Evolutionary conservation across 2,329 filamentous ascomycete species (phyloP), one percentile per base, ranked within the genome.

Genomic region (Aspergillus sp.): DNA sequence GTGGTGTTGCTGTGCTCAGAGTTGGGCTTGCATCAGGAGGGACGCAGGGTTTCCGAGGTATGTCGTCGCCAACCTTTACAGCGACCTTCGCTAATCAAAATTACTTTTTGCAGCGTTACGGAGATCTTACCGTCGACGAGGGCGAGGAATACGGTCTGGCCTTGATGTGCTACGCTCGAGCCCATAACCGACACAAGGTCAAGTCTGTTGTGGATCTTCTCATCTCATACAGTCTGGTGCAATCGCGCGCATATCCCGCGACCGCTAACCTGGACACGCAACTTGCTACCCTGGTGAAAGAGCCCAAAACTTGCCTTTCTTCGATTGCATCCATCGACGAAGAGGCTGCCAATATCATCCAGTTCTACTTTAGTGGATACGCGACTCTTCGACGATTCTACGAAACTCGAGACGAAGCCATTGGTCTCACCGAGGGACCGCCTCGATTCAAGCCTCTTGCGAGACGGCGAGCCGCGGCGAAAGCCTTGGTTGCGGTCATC

Each of bases 331-430:
- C 84, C 26, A 84, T 89, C 55, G 94, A 97, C 68, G 79, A 90
- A 32, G 89, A 93, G 71, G 93, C 92, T 7, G 94, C 93, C 9
- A 85, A 90, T 66, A 84, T 96, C 11, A 82, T 98, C 3, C 91
- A 93, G 51, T 90, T 89, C 62, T 89, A 93, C 77, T 86, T 97
- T 10, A 95, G 91, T 72, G 94, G 94, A 22, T 98, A 98, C 70
- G 94, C 93, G 22, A 96, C 92, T 0, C 81, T 98, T 20, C 90
- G 94, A 39, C 89, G 88, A 66, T 97, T 94, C 79, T 98, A 96
- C 75, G 89, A 93, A 63, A 84, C 93, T n/a, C 87, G 94, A 52
- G 94, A 98, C 70, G 84, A 86, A 67, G 81, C 83, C n/a, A 63
- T 82, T 4, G 63, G 74, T 5, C 62, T 76, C 10, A 61, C 69